Evolutionary conservation across 1,284 basidiomycete genomes (phyloP), one percentile per base, ranked within the genome.

Genomic region (Microstroma glucosiphilum): DNA sequence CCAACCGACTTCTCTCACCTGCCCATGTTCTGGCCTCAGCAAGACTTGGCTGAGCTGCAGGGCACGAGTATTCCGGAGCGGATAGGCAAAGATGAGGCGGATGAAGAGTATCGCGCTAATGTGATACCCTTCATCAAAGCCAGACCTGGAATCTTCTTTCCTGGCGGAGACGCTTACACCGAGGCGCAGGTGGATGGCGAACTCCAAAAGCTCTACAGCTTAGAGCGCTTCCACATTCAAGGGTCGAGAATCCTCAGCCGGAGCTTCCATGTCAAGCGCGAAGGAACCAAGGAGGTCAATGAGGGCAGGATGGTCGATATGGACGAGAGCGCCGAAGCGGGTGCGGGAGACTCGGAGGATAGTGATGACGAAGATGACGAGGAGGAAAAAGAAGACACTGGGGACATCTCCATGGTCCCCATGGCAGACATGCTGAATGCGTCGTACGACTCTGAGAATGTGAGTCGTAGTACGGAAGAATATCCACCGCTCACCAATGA

Each of bases 161-260:
- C 72, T 1, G 56, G 60, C 1, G 42, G 43, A 17, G 42, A 40
- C 9, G 42, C 25, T 9, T 43, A 54, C 6, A 7, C 41, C 0
- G 57, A 40, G 11, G 19, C 17, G 8, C 30, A 25, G 51, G 8
- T 58, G 19, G 48, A 62, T 0, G 81, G 82, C 21, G 73, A 81
- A 51, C 70, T 84, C 19, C 72, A 80, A 0, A 75, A 76, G 7
- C 82, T 84, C 76, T 96, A 91, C 77, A 85, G 88, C 0, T 77
- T 93, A 6, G 84, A 87, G 55, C 82, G 84, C 19, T 97, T 90
- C 76, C 96, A 98, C 76, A 81, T 90, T 40, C 92, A 92, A 84
- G 96, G 94, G 6, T 92, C 89, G 63, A 85, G 90, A n/a, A 90
- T 98, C 58, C 84, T 97, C 7, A 96, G 92, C 12, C 85, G 94